Evolutionary conservation across 177 flowering plant species (phyloP), one percentile per base, ranked within the genome.

Genomic region (Vitis hybrid): DNA sequence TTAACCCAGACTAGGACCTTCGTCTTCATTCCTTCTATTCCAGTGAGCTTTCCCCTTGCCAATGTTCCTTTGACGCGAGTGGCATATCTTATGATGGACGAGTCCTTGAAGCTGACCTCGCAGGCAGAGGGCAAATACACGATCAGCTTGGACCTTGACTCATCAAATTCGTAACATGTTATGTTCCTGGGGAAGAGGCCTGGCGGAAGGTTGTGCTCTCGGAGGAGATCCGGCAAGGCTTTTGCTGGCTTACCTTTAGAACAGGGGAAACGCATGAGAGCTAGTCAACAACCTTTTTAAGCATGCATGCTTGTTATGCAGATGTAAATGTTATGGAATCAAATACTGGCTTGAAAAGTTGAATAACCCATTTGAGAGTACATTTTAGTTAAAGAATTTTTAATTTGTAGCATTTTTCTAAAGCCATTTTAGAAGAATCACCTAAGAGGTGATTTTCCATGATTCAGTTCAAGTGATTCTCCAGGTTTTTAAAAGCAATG

Each of bases 21-120:
- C 5, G 91, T 89, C 79, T 89, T 89, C 91, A 89, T 83, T 62
- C 93, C 93, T 68, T 89, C 93, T 9, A 87, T 74, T 31, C 83
- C 81, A 10, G 72, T 74, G 26, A 89, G 83, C 77, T 87, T 89
- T 61, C 93, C 93, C 59, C 86, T 86, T 60, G 78, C 7, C 53
- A 89, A 76, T 26, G 62, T 76, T n/a, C 72, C 86, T 67, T 85
- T 87, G 13, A 89, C 84, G 2, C 90, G 82, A 67, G 79, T 81
- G 7, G 85, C 77, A 56, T 85, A 89, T 57, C 93, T 75, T 21
- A 89, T 12, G 10, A 86, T 77, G 2, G 90, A 84, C 2, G 87
- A 85, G 70, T 89, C 93, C 79, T 89, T 89, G 82, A 85, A 88
- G 76, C 78, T 75, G 6, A 88, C 88, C 57, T 88, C 94, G 60